phyloP scores from a whole-genome alignment of 2,329 filamentous ascomycete species.

The Aspergillus glaucus region DNA sequence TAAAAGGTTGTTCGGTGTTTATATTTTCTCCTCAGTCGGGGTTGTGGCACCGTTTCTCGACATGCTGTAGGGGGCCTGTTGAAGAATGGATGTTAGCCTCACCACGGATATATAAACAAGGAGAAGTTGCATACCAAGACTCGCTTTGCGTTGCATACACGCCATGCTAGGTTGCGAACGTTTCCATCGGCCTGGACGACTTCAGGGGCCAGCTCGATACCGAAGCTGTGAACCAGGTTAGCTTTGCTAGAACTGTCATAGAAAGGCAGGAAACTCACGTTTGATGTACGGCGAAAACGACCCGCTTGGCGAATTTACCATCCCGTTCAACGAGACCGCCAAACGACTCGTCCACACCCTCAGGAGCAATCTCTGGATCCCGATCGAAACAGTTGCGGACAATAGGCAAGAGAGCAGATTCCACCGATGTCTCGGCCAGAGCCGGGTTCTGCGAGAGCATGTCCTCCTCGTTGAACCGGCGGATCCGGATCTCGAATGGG shows the following conservation, averaged over 20 bases:
- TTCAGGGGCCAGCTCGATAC: slow-evolving; percentile 86
- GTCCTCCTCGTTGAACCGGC: slow-evolving; percentile 74
- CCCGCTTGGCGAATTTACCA: slow-evolving; percentile 78
- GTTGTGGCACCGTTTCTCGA: slow-evolving; percentile 58
- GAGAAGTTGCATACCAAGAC: slow-evolving; percentile 65
- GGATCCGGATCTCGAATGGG: slow-evolving; percentile 84
- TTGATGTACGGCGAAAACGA: slow-evolving; percentile 89
- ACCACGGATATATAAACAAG: not conserved
- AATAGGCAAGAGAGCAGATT: slow-evolving; percentile 70
- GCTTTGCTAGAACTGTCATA: not conserved
- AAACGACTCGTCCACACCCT: slow-evolving; percentile 71
- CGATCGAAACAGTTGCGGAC: slow-evolving; percentile 89
- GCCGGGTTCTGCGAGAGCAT: slow-evolving; percentile 55
- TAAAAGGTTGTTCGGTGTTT: slow-evolving; percentile 3
- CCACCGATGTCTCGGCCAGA: slow-evolving; percentile 63
- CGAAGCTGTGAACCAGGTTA: slow-evolving; percentile 51
- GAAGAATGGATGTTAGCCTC: slow-evolving; percentile 5
- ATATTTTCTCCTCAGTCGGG: slow-evolving; percentile 38
- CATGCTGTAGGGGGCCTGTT: slow-evolving; percentile 66
- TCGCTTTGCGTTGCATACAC: slow-evolving; percentile 92
- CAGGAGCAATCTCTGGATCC: slow-evolving; percentile 83
- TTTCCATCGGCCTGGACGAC: slow-evolving; percentile 90
- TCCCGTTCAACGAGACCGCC: slow-evolving; percentile 80
- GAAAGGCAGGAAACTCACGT: slow-evolving; percentile 55
- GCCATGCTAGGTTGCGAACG: slow-evolving; percentile 84